Conservation (phyloP, 805 yeast species). For the Suhomyces tanzawaensis region DNA sequence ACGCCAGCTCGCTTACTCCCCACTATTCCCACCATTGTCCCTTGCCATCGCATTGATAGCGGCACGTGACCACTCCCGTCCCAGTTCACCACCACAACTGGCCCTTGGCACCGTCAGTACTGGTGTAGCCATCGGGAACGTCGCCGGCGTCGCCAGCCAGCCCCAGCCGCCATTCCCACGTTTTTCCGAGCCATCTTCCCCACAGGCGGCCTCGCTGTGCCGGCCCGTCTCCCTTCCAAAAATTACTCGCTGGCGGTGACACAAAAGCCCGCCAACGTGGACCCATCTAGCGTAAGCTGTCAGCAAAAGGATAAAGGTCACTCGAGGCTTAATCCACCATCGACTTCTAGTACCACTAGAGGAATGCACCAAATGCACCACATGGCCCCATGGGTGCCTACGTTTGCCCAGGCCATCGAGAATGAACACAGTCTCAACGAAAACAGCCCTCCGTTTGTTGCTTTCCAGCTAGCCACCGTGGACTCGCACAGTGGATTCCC, state of each 20-base stretch:
- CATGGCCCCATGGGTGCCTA: constrained; percentile 76
- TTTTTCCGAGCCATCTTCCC: background rate
- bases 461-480: constrained; percentile 70
- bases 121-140: too few relatives aligned
- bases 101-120: too few relatives aligned
- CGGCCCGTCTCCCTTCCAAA: background rate
- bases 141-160: too few relatives aligned
- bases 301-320: background rate
- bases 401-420: constrained; percentile 52
- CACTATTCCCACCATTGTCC: too few relatives aligned
- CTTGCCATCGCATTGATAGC: too few relatives aligned
- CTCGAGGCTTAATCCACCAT: background rate
- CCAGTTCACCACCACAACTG: too few relatives aligned
- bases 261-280: constrained; percentile 4
- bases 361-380: constrained; percentile 29
- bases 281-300: background rate
- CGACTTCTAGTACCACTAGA: background rate
- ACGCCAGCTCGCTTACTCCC: too few relatives aligned
- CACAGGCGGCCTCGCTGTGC: background rate
- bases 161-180: too few relatives aligned
- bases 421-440: constrained; percentile 35
- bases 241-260: background rate
- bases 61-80: too few relatives aligned
- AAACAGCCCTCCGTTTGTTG: constrained; percentile 45
- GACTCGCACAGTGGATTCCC: constrained; percentile 51